Percentiles rank a stretch among this genome's conserved stretches.
phyloP scores from a whole-genome alignment of 495 filamentous ascomycete genomes.

The Barbatosphaeria neglecta region DNA sequence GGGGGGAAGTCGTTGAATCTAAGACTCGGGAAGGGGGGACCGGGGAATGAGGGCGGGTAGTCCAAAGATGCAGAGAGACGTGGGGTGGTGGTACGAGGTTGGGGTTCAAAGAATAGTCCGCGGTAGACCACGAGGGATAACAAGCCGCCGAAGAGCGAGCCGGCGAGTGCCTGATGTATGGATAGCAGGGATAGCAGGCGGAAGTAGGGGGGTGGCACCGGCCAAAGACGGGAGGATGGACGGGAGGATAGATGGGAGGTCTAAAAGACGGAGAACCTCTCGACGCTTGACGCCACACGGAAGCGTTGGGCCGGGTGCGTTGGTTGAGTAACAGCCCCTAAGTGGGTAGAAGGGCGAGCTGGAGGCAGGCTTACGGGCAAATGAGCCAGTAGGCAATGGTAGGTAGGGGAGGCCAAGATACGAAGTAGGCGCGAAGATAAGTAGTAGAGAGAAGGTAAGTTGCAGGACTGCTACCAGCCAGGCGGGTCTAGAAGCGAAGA shows the following conservation, averaged over 20 bases:
- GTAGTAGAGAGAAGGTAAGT: neutral
- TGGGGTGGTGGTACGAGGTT: neutral
- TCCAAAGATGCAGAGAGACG: neutral
- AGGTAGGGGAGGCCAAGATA: neutral
- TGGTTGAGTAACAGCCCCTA: too few species aligned
- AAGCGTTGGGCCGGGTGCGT: neutral
- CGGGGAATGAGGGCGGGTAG: neutral
- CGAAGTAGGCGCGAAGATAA: neutral
- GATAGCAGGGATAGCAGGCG: neutral
- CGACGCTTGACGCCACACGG: neutral
- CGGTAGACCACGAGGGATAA: neutral
- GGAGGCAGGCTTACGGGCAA: neutral
- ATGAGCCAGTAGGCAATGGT: too few species aligned
- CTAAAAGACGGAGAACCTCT: neutral
- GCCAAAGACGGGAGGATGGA: neutral
- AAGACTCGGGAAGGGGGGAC: neutral
- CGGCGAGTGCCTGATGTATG: neutral
- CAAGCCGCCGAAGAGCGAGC: neutral
- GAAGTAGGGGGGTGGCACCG: neutral
- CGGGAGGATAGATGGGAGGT: neutral
- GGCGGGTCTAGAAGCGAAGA: too few species aligned
- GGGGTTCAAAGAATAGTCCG: neutral
- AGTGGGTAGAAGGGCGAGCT: too few species aligned
- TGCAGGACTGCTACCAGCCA: too few species aligned
- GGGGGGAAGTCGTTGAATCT: neutral